phyloP scores from a whole-genome alignment of 352 stramenopile genomes.

The Phytophthora ramorum region DNA sequence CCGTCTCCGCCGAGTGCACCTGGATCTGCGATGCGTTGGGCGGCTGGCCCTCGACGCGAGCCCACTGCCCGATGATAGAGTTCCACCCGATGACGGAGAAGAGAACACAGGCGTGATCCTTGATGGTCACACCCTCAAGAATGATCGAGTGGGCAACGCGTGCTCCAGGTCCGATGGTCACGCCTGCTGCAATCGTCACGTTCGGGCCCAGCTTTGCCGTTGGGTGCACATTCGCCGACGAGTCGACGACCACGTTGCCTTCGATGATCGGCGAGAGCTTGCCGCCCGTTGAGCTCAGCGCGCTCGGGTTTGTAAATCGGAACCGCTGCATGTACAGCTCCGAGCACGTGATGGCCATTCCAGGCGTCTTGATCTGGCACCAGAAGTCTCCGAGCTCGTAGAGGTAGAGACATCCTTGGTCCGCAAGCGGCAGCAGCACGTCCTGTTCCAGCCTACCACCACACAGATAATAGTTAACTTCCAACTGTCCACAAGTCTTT shows the following conservation, averaged over 20 bases:
- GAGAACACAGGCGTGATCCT: conserved; percentile 88
- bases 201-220: conserved; percentile 89
- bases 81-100: conserved; percentile 92
- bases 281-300: conserved; percentile 77
- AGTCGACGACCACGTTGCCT: conserved; percentile 88
- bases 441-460: conserved; percentile 80
- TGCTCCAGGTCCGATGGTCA: conserved; percentile 82
- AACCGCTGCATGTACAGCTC: conserved; percentile 93
- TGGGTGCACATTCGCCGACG: conserved; percentile 81
- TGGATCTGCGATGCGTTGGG: conserved; percentile 81
- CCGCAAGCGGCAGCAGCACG: conserved; percentile 80
- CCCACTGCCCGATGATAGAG: conserved; percentile 89
- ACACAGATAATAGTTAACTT: conserved; percentile 14
- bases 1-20: conserved; percentile 69
- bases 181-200: conserved; percentile 84
- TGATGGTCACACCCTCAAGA: conserved; percentile 88
- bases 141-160: conserved; percentile 90
- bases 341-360: conserved; percentile 91
- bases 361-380: conserved; percentile 92
- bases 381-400: conserved; percentile 90
- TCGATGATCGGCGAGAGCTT: conserved; percentile 89
- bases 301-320: conserved; percentile 88
- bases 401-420: conserved; percentile 75
- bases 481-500: conserved; percentile 1
- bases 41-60: conserved; percentile 82